Evolutionary conservation across 192 early-diverging fungal species (phyloP).

Genomic region (Mortierella hygrophila): DNA sequence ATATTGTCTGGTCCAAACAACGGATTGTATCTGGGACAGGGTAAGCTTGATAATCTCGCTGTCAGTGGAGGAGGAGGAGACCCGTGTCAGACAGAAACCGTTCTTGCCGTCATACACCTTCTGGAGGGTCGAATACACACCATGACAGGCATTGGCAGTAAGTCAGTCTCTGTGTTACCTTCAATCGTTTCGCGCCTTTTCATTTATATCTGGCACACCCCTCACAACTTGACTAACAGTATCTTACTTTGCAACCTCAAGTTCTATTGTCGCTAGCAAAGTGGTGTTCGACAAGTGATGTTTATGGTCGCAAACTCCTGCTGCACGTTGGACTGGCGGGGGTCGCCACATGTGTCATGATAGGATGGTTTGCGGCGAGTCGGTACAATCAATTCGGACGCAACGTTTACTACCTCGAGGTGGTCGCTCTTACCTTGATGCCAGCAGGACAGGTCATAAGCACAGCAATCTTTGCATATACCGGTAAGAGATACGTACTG

Average conservation of each 20-base stretch:
- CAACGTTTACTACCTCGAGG: background rate
- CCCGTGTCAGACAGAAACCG: background rate
- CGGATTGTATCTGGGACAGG: no score
- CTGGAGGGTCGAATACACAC: background rate
- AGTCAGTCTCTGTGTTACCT: background rate
- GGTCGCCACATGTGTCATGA: background rate
- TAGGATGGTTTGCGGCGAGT: background rate
- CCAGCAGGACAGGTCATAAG: background rate
- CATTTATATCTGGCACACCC: no score
- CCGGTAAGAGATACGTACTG: no score
- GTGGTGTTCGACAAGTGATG: background rate
- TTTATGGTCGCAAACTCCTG: background rate
- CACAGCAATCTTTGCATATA: background rate
- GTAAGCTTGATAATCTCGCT: no score
- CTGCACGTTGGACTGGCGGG: background rate
- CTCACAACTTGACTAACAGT: no score
- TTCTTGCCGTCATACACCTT: background rate
- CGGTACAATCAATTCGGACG: background rate
- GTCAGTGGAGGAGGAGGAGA: background rate
- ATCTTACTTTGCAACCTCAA: background rate
- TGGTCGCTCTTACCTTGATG: background rate
- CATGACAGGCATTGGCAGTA: background rate
- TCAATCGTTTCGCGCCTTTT: no score
- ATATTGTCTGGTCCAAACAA: background rate
- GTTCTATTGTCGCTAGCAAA: background rate